These are phyloP conservation scores for Ilex aquifolium DNA, from an alignment of 257 asterid species.

Conservation along the genomic window DNA sequence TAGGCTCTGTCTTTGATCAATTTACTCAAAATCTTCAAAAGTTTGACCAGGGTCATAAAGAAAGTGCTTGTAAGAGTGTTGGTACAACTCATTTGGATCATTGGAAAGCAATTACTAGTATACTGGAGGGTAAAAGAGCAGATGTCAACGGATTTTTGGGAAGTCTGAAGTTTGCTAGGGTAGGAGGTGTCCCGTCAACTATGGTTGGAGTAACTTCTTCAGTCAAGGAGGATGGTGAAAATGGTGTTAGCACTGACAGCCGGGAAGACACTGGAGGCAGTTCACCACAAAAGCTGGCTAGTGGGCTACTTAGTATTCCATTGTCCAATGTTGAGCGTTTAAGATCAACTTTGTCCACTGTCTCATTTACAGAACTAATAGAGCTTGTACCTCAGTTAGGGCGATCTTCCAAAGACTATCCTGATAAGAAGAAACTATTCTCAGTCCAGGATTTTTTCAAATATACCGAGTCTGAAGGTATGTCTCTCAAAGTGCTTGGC, in stretches of 20 bases:
- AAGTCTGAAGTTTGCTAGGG: conserved; percentile 81
- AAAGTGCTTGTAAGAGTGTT: conserved; percentile 32
- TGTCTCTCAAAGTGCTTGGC: not conserved
- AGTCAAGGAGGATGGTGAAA: conserved; percentile 48
- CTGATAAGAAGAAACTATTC: conserved; percentile 91
- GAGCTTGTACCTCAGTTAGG: conserved; percentile 91
- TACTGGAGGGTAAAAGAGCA: conserved; percentile 81
- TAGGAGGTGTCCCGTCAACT: conserved; percentile 89
- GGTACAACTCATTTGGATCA: conserved; percentile 48
- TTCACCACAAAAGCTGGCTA: conserved; percentile 53
- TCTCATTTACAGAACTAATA: conserved; percentile 76
- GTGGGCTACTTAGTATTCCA: conserved; percentile 85
- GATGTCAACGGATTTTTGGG: conserved; percentile 75
- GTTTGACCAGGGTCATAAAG: conserved; percentile 47
- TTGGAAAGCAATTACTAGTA: conserved; percentile 44
- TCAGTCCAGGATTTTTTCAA: conserved; percentile 97
- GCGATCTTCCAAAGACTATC: conserved; percentile 79
- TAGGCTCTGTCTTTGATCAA: conserved; percentile 73
- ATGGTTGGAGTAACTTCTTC: conserved; percentile 61
- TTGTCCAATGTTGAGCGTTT: conserved; percentile 89
- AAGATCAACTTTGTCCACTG: conserved; percentile 77
- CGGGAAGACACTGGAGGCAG: conserved; percentile 57
- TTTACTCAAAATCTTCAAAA: conserved; percentile 52
- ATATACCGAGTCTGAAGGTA: conserved; percentile 99
- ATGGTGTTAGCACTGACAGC: conserved; percentile 41